phyloP scores from a whole-genome alignment of 192 early-diverging fungal genomes.

The Umbelopsis vinacea region DNA sequence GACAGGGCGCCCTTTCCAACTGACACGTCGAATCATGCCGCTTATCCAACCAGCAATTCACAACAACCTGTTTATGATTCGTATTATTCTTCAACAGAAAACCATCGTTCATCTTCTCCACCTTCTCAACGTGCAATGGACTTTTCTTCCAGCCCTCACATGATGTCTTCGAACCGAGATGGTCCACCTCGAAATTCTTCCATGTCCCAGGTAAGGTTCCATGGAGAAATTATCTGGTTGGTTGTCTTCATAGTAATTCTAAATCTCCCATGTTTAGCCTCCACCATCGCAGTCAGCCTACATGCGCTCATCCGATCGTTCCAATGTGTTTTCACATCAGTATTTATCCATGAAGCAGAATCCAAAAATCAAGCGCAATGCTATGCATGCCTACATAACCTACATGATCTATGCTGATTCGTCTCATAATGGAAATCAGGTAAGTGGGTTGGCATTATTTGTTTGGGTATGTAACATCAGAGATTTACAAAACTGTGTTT shows the following conservation, averaged over 20 bases:
- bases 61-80: neutral
- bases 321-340: conserved; percentile 16
- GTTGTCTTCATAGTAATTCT: no score
- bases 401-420: conserved; percentile 56
- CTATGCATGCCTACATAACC: conserved; percentile 53
- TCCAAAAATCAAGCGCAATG: conserved; percentile 54
- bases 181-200: neutral
- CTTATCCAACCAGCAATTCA: neutral
- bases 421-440: conserved; percentile 22
- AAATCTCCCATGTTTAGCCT: neutral
- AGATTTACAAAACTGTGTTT: no score
- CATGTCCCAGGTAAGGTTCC: conserved; percentile 6
- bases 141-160: neutral
- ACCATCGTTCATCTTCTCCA: neutral
- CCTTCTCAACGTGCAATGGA: neutral
- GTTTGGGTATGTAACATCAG: no score
- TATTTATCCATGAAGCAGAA: conserved; percentile 44
- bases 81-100: neutral
- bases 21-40: conserved; percentile 7
- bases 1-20: neutral
- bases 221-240: no score
- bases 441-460: neutral
- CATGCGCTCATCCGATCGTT: neutral
- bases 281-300: neutral
- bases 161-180: neutral